Base-by-base conservation (phyloP, 768 basidiomycete genomes). In the Pholiota conissans region DNA sequence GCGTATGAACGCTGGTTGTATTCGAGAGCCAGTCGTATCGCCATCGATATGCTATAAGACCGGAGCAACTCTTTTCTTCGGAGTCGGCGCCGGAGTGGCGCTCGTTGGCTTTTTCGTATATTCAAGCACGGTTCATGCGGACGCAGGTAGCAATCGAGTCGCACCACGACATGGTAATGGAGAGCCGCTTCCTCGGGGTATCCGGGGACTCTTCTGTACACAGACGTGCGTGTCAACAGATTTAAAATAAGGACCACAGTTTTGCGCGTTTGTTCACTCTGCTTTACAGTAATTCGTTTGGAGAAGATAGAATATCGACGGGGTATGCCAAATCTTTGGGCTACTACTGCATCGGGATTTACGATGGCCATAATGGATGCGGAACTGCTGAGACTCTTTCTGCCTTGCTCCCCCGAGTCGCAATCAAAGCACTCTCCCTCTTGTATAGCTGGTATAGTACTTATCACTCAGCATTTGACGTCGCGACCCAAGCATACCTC, bases 361-460 rank as follows among this genome's bases (percentile, higher is more conserved):
- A 67, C 42, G 72, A 73, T 34, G 71, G 72, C 11, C 71, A 74
- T 52, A 67, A 66, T 45, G 72, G 78, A 28, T 56, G 62, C 11
- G 63, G 65, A 7, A 76, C 75, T 27, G 74, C 74, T 20, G 47
- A 60, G 0, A 68, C 69, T 58, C 69, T 80, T 9, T 54, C 66
- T 3, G 53, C 69, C 5, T 68, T 71, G 29, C 69, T 81, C 20
- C 61, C 73, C 8, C 26, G 58, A 26, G 60, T 65, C 20, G 61
- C 74, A 46, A 45, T 62, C 22, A 60, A 58, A 7, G 47, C 59
- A 8, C 55, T 74, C 2, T 63, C 66, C 9, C 67, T 73, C 48
- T 63, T 71, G 1, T 66, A 65, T 52, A n/a, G n/a, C 64, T 64
- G 13, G 52, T 50, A 24, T 59, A 67, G 32, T 20, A 35, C n/a